Conservation (phyloP, 352 stramenopile genomes). For the Phytopythium helicoides region DNA sequence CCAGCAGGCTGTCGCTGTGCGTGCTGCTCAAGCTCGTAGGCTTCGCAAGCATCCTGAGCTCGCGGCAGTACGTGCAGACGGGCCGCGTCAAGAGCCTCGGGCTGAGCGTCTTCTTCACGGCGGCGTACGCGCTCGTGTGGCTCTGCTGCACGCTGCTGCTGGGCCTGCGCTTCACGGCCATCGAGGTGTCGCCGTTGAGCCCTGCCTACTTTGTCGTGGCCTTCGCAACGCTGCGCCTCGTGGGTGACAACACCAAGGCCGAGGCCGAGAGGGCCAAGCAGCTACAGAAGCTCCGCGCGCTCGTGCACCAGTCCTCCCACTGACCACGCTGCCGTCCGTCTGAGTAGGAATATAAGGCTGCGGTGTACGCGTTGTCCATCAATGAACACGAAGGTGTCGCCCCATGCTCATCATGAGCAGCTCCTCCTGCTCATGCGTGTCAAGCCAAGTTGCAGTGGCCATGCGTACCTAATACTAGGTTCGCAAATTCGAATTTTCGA, state of each 20-base stretch:
- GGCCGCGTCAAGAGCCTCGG: slow-evolving; percentile 15
- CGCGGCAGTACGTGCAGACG: slow-evolving; percentile 31
- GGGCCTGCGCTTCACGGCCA: slow-evolving; percentile 24
- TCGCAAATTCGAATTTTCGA: not conserved
- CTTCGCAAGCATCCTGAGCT: slow-evolving; percentile 32
- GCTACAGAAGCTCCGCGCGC: slow-evolving; percentile 48
- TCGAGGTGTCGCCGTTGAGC: slow-evolving; percentile 39
- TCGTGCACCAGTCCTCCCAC: slow-evolving; percentile 6
- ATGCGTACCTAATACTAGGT: too few species aligned
- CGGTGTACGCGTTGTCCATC: too few species aligned
- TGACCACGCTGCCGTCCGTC: not conserved
- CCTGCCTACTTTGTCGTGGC: slow-evolving; percentile 35
- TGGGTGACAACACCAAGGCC: slow-evolving; percentile 51
- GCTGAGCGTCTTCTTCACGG: slow-evolving; percentile 32
- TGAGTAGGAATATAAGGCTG: too few species aligned
- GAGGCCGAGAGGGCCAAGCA: slow-evolving; percentile 47
- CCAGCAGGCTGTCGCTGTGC: slow-evolving; percentile 17
- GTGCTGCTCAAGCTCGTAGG: slow-evolving; percentile 40
- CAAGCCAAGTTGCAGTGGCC: too few species aligned
- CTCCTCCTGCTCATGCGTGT: too few species aligned
- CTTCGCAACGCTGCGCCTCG: slow-evolving; percentile 25
- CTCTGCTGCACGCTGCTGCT: slow-evolving; percentile 21
- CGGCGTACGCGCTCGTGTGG: slow-evolving; percentile 39
- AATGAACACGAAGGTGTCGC: too few species aligned
- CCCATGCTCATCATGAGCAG: too few species aligned